phyloP scores from a whole-genome alignment of 2,329 filamentous ascomycete species.

The Dactylellina haptotyla region DNA sequence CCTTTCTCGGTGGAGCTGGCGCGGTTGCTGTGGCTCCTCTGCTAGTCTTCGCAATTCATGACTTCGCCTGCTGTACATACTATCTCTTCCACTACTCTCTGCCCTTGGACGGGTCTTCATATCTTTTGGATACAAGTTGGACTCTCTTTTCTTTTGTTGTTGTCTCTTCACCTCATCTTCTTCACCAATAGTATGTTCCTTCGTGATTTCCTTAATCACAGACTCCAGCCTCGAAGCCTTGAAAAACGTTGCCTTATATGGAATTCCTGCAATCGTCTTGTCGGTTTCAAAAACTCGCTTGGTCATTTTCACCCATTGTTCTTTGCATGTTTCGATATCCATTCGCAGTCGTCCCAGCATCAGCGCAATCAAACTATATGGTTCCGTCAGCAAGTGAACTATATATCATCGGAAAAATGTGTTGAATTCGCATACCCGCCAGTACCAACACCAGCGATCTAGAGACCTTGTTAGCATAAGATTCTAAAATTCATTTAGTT shows the following conservation, averaged over 20 bases:
- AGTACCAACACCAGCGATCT: constrained; percentile 53
- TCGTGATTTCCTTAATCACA: constrained; percentile 85
- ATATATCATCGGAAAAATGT: background rate
- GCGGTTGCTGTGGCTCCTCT: constrained; percentile 10
- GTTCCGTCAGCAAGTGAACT: background rate
- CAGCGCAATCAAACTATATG: constrained; percentile 61
- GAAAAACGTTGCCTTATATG: constrained; percentile 87
- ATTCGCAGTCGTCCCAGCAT: constrained; percentile 94
- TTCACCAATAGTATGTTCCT: constrained; percentile 78
- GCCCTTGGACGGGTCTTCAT: constrained; percentile 17
- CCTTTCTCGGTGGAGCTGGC: constrained; percentile 11
- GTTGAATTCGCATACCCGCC: constrained; percentile 45
- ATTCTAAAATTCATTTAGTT: background rate
- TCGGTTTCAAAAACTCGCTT: constrained; percentile 95
- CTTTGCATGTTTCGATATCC: constrained; percentile 94
- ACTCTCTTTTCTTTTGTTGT: constrained; percentile 18
- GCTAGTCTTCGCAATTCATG: constrained; percentile 82
- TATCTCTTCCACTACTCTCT: constrained; percentile 61
- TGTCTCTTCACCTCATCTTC: constrained; percentile 64
- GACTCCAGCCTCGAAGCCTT: constrained; percentile 96
- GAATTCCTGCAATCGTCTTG: constrained; percentile 95
- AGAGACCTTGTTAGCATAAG: constrained; percentile 18
- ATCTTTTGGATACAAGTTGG: constrained; percentile 17
- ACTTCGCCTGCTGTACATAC: constrained; percentile 92
- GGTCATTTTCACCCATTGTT: constrained; percentile 94